Evolutionary conservation across 345 rosid species (phyloP).

Genomic region (Conringia planisiliqua): DNA sequence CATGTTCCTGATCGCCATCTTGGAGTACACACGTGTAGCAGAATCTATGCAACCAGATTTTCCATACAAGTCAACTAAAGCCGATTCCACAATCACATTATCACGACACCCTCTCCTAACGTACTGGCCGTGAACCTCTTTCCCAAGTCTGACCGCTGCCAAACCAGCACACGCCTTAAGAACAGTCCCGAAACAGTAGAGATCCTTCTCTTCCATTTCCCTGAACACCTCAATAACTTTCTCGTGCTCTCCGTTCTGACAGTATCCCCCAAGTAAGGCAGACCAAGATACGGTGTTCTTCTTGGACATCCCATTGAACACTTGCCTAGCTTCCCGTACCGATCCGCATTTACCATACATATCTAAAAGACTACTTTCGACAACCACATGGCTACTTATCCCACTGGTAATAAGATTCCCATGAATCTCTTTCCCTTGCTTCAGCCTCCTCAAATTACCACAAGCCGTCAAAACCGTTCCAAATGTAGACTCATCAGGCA

Average conservation of each 20-base stretch:
- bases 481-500: slow-evolving; percentile 65
- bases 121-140: slow-evolving; percentile 89
- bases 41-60: slow-evolving; percentile 74
- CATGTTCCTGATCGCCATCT: slow-evolving; percentile 53
- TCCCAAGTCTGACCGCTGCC: slow-evolving; percentile 68
- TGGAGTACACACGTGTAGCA: slow-evolving; percentile 47
- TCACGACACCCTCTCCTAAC: slow-evolving; percentile 66
- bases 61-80: slow-evolving; percentile 85
- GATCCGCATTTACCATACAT: slow-evolving; percentile 90
- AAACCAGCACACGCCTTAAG: slow-evolving; percentile 86
- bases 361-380: slow-evolving; percentile 83
- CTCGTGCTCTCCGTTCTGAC: slow-evolving; percentile 63
- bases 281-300: slow-evolving; percentile 79
- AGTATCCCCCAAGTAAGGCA: slow-evolving; percentile 79
- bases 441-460: slow-evolving; percentile 64
- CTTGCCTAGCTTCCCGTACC: slow-evolving; percentile 48
- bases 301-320: slow-evolving; percentile 61
- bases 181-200: slow-evolving; percentile 78
- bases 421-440: slow-evolving; percentile 79
- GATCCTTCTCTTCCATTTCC: slow-evolving; percentile 50
- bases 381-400: slow-evolving; percentile 52
- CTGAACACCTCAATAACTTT: slow-evolving; percentile 62
- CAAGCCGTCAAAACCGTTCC: slow-evolving; percentile 80
- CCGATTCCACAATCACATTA: slow-evolving; percentile 80
- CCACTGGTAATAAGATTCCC: slow-evolving; percentile 55